Base-by-base conservation (phyloP, 257 asterid species). In the Forsythia suspensa region DNA sequence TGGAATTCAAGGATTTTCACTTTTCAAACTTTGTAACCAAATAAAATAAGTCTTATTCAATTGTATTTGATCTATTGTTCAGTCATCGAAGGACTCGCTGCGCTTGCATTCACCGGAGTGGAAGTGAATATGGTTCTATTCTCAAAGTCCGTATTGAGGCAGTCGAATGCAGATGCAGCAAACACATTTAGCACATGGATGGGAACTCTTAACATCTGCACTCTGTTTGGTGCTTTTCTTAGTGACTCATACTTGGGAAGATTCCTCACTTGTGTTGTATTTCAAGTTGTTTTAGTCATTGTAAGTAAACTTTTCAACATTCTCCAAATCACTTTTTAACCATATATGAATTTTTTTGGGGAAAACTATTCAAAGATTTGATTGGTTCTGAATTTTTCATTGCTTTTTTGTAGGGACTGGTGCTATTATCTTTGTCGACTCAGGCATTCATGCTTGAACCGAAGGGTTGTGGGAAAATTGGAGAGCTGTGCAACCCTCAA, bases 61-160 rank as follows among this genome's bases (percentile, higher is more conserved):
- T 57, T 80, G 41, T 38, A 36, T 73, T 52, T 74, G 57, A 74
- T 80, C 24, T 57, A 41, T 59, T 71, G 15, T 77, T 48, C 88
- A 93, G 97, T 87, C 6, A 90, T 89, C 39, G 98, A 91, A 85
- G 98, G 94, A 38, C 85, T 93, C 29, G 96, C 95, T 38, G 95
- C 97, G 29, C 89, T 93, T 71, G 98, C 96, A 13, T 90, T 87
- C 69, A 89, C 98, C 0, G 97, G 96, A 21, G 90, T 90, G 81
- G 98, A 93, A 90, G 98, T 89, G 76, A 93, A 93, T 63, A 91
- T 93, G 97, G 97, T 91, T 76, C 87, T 91, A 42, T 93, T 93
- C 85, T 79, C 94, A 34, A 91, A 93, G 85, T 82, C 92, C 1
- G 96, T 91, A 1, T 79, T 93, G 18, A 80, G 97, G 81, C 91